A percentile compares a stretch with the other conserved stretches of the same genome.
phyloP scores from a whole-genome alignment of 169 alveolate genomes.

The Cryptosporidium viatorum region DNA sequence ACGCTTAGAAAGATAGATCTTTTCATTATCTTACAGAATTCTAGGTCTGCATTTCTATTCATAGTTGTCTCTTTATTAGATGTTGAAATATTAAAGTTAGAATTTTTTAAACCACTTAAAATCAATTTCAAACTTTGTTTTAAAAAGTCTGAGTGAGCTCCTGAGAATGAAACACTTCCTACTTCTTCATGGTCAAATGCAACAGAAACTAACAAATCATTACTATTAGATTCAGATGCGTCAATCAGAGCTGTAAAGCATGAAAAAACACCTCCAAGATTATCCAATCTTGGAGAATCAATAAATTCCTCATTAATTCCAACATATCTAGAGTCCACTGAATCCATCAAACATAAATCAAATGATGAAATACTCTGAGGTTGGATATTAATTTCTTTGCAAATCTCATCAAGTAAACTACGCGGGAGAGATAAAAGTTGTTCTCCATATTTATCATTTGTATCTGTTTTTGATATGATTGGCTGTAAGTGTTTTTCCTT shows the following conservation, averaged over 20 bases:
- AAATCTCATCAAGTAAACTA: conserved; percentile 73
- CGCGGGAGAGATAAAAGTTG: conserved; percentile 47
- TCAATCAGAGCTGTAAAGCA: conserved; percentile 87
- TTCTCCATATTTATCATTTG: conserved; percentile 34
- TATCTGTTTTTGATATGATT: conserved; percentile 75
- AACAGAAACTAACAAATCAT: conserved; percentile 78
- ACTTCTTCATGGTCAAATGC: conserved; percentile 96
- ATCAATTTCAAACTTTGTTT: conserved; percentile 81
- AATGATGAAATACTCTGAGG: conserved; percentile 80
- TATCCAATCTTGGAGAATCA: conserved; percentile 93
- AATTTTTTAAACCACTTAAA: conserved; percentile 60
- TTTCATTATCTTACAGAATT: conserved; percentile 79
- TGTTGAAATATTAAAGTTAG: neutral
- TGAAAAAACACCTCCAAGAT: conserved; percentile 90
- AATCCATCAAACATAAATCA: conserved; percentile 93
- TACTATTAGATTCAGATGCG: conserved; percentile 77
- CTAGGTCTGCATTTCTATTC: conserved; percentile 68
- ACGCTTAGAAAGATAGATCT: conserved; percentile 86
- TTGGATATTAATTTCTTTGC: conserved; percentile 24
- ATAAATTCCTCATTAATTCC: conserved; percentile 95
- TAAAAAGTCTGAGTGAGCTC: conserved; percentile 89
- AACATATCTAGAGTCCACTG: conserved; percentile 87
- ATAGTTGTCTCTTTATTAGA: neutral
- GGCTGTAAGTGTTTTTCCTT: conserved; percentile 92
- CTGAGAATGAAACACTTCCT: conserved; percentile 91